A percentile compares a stretch with the other conserved stretches of the same genome.
These are phyloP conservation scores for Plantago major DNA, from an alignment of 257 asterid species.

Conservation along the genomic window DNA sequence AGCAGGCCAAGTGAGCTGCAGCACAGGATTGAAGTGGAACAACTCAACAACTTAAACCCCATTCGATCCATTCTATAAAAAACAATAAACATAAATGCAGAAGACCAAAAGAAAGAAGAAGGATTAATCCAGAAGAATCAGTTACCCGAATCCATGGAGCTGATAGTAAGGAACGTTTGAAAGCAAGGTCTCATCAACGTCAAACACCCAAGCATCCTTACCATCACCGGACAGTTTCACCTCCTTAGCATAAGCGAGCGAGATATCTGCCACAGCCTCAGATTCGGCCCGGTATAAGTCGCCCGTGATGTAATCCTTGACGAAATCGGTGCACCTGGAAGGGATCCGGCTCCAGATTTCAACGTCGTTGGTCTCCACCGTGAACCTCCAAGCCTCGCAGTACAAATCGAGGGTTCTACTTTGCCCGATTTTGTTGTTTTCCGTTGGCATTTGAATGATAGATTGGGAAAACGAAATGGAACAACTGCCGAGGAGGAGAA, in stretches of 20 bases:
- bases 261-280: conserved; percentile 54
- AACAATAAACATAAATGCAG: background rate
- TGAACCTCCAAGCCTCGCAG: conserved; percentile 83
- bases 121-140: background rate
- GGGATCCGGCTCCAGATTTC: conserved; percentile 51
- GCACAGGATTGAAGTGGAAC: no score
- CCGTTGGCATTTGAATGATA: no score
- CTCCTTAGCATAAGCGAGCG: conserved; percentile 41
- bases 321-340: conserved; percentile 41
- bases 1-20: no score
- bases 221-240: conserved; percentile 39
- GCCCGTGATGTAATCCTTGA: conserved; percentile 53
- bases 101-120: background rate
- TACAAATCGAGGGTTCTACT: conserved; percentile 26
- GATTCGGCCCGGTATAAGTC: conserved; percentile 46
- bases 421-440: no score
- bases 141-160: conserved; percentile 67
- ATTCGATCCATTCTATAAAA: background rate
- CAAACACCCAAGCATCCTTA: conserved; percentile 84
- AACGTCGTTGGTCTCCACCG: conserved; percentile 79
- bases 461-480: no score
- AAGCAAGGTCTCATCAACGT: conserved; percentile 81
- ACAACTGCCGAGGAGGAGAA: no score
- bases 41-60: no score
- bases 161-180: conserved; percentile 75